A percentile compares a stretch with the other conserved stretches of the same genome.
Conservation (phyloP, 352 stramenopile species). For the Globisporangium radiosum region DNA sequence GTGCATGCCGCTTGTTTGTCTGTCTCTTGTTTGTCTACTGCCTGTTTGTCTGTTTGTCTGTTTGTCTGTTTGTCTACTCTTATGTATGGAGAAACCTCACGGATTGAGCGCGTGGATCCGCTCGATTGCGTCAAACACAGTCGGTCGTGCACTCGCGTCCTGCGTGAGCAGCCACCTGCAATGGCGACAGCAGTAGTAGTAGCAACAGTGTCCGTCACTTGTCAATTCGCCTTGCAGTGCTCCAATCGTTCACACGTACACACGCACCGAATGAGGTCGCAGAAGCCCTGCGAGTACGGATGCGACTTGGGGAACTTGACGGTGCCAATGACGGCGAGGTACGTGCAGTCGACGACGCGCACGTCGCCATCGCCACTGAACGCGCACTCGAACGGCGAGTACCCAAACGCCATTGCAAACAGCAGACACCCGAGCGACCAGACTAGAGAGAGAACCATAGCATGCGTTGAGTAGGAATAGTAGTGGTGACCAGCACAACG, state of each 20-base stretch:
- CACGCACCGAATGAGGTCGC: conserved; percentile 66
- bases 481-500: neutral
- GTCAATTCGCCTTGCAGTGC: conserved; percentile 4
- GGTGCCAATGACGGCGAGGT: conserved; percentile 78
- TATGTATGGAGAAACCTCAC: neutral
- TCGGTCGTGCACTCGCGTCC: conserved; percentile 37
- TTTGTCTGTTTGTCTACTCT: neutral
- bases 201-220: conserved; percentile 2
- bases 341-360: conserved; percentile 78
- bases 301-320: conserved; percentile 68
- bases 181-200: conserved; percentile 1
- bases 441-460: conserved; percentile 23
- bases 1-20: too few relatives aligned
- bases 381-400: conserved; percentile 86
- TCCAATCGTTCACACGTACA: neutral
- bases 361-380: conserved; percentile 67
- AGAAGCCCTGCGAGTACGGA: conserved; percentile 50
- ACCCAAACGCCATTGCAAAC: conserved; percentile 86
- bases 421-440: conserved; percentile 88
- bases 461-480: neutral
- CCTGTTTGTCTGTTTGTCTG: neutral
- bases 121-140: conserved; percentile 66
- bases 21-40: too few relatives aligned
- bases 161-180: conserved; percentile 66
- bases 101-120: conserved; percentile 31